Evolutionary conservation across 148 eudicot species (phyloP).

Genomic region (Nyssa sinensis): DNA sequence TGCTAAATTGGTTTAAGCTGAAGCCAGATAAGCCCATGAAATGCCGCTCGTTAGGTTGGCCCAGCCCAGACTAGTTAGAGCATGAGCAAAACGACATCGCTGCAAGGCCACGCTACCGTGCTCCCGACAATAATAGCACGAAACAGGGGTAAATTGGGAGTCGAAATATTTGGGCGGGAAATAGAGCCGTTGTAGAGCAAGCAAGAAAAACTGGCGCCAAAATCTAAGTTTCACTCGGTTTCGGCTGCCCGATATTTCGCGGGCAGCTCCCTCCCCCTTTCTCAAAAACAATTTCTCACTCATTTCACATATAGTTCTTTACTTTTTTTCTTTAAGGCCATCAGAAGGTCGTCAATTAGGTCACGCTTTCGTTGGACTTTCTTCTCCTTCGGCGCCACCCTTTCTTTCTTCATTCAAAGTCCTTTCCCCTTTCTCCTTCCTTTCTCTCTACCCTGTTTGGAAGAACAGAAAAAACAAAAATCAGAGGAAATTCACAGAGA

Average conservation of each 20-base stretch:
- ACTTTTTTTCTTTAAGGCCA: too few relatives aligned
- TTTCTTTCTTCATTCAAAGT: slow-evolving; percentile 25
- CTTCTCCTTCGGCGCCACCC: slow-evolving; percentile 24
- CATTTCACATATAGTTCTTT: not conserved
- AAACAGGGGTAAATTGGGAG: not conserved
- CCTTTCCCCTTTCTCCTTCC: slow-evolving; percentile 1
- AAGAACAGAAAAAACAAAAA: too few relatives aligned
- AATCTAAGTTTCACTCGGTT: slow-evolving; percentile 14
- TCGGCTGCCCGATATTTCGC: slow-evolving; percentile 39
- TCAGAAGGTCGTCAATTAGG: too few relatives aligned
- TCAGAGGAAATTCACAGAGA: not conserved
- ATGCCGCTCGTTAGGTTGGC: not conserved
- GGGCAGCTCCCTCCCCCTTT: slow-evolving; percentile 33
- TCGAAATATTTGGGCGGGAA: slow-evolving; percentile 37
- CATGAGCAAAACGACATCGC: not conserved
- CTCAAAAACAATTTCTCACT: not conserved
- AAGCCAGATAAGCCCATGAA: too few relatives aligned
- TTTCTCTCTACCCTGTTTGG: not conserved
- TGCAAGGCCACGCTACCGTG: not conserved
- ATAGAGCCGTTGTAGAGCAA: slow-evolving; percentile 50
- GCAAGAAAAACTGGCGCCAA: slow-evolving; percentile 54
- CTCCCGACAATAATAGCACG: not conserved
- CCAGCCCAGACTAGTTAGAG: not conserved
- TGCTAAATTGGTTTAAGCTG: too few relatives aligned
- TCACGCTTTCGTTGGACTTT: too few relatives aligned